Percentiles rank a stretch among this genome's conserved stretches.
Conservation (phyloP, 345 rosid genomes). For the Lagerstroemia speciosa region DNA sequence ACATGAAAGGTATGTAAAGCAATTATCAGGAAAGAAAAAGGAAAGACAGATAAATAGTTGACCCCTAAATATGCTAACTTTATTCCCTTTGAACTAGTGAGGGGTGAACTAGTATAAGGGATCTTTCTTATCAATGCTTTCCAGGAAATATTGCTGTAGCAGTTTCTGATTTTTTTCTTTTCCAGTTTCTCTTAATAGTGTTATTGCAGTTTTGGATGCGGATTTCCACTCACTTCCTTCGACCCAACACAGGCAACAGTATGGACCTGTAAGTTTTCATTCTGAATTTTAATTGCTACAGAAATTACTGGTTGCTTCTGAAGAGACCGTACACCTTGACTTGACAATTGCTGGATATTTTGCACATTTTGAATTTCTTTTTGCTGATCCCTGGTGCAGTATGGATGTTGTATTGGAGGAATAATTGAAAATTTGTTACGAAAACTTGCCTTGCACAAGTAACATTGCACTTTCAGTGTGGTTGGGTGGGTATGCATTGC, state of each 20-base stretch:
- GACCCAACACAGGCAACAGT: slow-evolving; percentile 82
- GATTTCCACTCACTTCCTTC: slow-evolving; percentile 99
- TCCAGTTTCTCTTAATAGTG: slow-evolving; percentile 91
- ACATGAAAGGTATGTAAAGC: background rate
- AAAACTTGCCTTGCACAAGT: background rate
- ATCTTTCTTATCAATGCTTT: background rate
- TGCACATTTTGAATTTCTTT: background rate
- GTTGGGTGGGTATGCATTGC: too few species aligned
- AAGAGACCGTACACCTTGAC: background rate
- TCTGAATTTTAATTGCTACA: background rate
- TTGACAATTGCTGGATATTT: background rate
- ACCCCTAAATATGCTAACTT: background rate
- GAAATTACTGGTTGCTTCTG: too few species aligned
- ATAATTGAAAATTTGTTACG: background rate
- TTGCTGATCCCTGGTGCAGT: background rate
- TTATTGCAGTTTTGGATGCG: slow-evolving; percentile 96
- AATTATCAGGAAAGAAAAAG: background rate
- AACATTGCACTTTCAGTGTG: background rate
- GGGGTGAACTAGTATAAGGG: background rate
- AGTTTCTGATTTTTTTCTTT: slow-evolving; percentile 15
- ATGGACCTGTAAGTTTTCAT: slow-evolving; percentile 81
- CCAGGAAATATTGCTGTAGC: background rate
- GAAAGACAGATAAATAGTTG: background rate
- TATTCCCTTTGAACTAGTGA: background rate
- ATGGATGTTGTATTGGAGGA: background rate